Base-by-base conservation (phyloP, 306 rosid species). In the Lathyrus tuberosus region DNA sequence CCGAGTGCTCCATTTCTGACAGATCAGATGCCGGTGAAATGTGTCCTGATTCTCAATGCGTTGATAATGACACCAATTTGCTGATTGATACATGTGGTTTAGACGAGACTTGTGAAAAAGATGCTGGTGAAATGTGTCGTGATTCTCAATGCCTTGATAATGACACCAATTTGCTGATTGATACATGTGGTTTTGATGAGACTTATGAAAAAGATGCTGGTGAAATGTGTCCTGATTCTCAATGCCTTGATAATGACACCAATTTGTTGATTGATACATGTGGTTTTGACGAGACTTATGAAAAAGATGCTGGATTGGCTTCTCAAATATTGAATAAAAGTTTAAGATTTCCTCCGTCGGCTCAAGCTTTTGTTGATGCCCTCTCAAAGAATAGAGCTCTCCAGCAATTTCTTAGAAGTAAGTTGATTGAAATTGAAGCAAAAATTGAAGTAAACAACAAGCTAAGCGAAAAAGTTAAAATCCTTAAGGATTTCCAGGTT, bases 401-500 rank as follows among this genome's bases (percentile, higher is more conserved):
- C 75, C 96, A 94, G 82, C 76, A 48, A 77, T 84, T 87, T 80
- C 72, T 88, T 56, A 72, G 92, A 76, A 75, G 78, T 71, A 88
- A 90, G 88, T 49, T 88, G 74, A 60, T 81, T 74, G 86, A 84
- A 58, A 70, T 90, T 44, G 94, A 94, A 85, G 86, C 88, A n/a
- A 90, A 83, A 87, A 83, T 90, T 72, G 95, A 85, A 84, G 88
- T 88, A 80, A 94, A 85, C 83, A 85, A 82, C 68, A 59, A 53
- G 62, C 68, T 88, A 48, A 84, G 74, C 82, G 78, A 87, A 16
- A 85, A 80, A 48, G 80, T 84, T 63, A 90, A 90, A 85, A 59
- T 87, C 83, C 87, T 94, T 40, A 90, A 81, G 81, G 98, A 84
- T 68, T 85, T 94, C 78, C 91, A 90, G 75, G 73, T 49, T 81